These are phyloP conservation scores for Acacia crassicarpa DNA, from an alignment of 306 rosid species.

Conservation along the genomic window DNA sequence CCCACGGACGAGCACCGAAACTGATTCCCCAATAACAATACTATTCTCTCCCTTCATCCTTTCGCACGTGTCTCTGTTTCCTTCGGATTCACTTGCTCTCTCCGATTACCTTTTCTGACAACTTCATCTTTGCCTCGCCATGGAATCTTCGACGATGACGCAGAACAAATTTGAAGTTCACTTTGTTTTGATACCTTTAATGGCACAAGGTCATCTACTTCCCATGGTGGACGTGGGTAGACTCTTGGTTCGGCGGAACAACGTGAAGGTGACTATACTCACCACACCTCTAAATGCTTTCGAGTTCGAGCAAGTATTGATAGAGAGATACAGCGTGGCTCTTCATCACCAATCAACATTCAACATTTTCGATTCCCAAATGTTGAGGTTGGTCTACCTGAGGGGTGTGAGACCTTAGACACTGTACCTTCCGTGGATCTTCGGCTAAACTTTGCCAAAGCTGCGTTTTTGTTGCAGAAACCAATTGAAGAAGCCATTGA, in stretches of 20 bases:
- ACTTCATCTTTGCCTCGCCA: too few species aligned
- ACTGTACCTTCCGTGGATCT: conserved; percentile 13
- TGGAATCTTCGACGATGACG: too few species aligned
- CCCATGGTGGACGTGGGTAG: background rate
- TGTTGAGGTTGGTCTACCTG: background rate
- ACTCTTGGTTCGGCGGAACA: conserved; percentile 44
- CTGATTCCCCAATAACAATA: too few species aligned
- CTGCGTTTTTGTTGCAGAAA: conserved; percentile 35
- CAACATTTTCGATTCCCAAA: conserved; percentile 35
- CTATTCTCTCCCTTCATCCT: too few species aligned
- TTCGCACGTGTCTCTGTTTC: too few species aligned
- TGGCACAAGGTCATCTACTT: background rate
- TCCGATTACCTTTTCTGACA: too few species aligned
- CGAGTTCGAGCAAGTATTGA: conserved; percentile 36
- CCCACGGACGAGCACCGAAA: too few species aligned
- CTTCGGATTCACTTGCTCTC: too few species aligned
- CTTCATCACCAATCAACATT: conserved; percentile 30
- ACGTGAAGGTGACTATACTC: conserved; percentile 52
- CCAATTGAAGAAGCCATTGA: conserved; percentile 30
- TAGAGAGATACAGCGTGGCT: conserved; percentile 33
- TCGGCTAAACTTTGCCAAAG: conserved; percentile 40
- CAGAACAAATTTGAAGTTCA: too few species aligned
- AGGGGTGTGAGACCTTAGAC: conserved; percentile 42
- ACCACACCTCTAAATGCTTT: conserved; percentile 64
- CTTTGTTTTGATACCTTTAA: background rate